These are phyloP conservation scores for Termitomyces sp. DNA, from an alignment of 768 basidiomycete genomes.

Conservation along the genomic window DNA sequence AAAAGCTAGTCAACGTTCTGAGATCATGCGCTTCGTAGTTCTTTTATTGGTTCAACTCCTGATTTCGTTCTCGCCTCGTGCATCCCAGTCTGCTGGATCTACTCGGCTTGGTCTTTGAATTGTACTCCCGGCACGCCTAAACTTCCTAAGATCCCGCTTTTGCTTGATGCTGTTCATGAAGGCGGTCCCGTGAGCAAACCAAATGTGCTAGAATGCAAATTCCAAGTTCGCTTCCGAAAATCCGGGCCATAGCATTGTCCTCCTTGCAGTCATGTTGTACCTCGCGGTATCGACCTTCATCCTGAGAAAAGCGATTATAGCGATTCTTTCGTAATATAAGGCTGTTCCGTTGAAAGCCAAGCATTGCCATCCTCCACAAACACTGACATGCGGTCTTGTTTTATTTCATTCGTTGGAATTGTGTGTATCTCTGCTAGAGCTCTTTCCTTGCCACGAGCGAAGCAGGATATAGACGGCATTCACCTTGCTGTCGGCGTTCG, in stretches of 20 bases:
- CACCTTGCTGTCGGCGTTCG: conserved; percentile 40
- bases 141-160: not conserved
- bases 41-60: not conserved
- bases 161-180: not conserved
- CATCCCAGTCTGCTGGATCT: not conserved
- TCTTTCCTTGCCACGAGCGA: not conserved
- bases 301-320: not conserved
- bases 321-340: not conserved
- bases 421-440: not conserved
- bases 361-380: not conserved
- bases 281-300: not conserved
- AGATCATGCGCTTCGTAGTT: not conserved
- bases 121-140: not conserved
- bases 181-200: not conserved
- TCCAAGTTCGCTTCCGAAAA: not conserved
- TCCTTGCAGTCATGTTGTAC: not conserved
- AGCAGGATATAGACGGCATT: conserved; percentile 22
- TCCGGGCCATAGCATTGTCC: not conserved
- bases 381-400: not conserved
- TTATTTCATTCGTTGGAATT: not conserved
- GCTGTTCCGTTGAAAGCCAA: not conserved
- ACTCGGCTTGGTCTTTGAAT: not conserved
- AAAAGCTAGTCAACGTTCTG: not conserved
- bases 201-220: not conserved
- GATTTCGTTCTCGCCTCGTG: not conserved